Conservation (phyloP, 2,329 filamentous ascomycete species). For the Pseudogymnoascus sp. region DNA sequence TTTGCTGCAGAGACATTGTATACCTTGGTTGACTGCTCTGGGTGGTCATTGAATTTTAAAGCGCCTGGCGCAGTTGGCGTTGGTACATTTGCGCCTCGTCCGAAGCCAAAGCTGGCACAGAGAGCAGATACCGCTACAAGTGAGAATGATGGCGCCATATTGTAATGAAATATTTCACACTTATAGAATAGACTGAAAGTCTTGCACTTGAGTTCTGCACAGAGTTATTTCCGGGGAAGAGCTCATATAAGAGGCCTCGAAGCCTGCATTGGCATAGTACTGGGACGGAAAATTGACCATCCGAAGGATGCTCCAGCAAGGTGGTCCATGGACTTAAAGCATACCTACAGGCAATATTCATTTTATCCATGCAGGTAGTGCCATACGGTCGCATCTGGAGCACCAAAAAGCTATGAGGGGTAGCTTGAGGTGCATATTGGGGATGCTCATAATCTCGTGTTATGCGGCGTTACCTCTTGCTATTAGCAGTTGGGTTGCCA, state of each 20-base stretch:
- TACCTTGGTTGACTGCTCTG: conserved; percentile 20
- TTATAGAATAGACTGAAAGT: neutral
- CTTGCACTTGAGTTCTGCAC: neutral
- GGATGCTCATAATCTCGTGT: neutral
- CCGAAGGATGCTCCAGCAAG: neutral
- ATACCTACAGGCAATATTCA: neutral
- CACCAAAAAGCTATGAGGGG: neutral
- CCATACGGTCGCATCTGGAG: neutral
- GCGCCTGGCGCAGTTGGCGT: neutral
- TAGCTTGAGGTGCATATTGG: neutral
- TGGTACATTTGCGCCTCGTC: neutral
- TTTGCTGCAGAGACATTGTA: conserved; percentile 35
- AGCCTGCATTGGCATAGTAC: neutral
- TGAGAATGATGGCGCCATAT: neutral
- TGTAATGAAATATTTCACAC: neutral
- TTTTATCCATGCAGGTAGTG: neutral
- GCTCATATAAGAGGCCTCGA: neutral
- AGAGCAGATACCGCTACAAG: neutral
- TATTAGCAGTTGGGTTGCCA: neutral
- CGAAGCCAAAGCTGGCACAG: neutral
- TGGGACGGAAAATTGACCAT: neutral
- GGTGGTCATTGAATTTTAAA: neutral
- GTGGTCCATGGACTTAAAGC: neutral
- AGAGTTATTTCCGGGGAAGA: neutral
- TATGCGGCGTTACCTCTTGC: neutral